Evolutionary conservation across 2,329 filamentous ascomycete genomes (phyloP).

Genomic region (Cyphellophora attinorum): DNA sequence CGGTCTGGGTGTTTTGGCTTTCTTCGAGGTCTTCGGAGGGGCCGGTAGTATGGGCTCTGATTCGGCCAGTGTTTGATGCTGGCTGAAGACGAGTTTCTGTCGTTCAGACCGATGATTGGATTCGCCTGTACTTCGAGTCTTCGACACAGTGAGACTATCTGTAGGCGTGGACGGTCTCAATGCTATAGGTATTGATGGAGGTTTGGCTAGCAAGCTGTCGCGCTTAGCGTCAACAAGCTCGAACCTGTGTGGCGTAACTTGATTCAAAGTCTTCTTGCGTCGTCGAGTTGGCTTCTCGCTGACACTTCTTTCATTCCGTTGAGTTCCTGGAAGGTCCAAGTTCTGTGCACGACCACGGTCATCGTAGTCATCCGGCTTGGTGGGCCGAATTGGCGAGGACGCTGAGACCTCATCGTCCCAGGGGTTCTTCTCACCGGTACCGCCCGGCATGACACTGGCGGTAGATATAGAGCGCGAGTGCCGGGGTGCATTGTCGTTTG

Average conservation of each 20-base stretch:
- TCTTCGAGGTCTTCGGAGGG: not conserved
- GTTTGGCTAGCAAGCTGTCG: not conserved
- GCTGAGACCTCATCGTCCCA: not conserved
- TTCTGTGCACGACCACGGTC: not conserved
- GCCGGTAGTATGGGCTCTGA: not conserved
- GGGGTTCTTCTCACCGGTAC: not conserved
- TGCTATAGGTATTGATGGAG: too few relatives aligned
- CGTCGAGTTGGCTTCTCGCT: not conserved
- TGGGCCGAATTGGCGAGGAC: not conserved
- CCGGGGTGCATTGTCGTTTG: not conserved
- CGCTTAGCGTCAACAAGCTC: not conserved
- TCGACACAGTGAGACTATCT: not conserved
- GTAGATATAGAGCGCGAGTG: conserved; percentile 1
- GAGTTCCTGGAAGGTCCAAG: not conserved
- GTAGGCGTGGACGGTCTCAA: not conserved
- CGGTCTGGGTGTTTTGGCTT: too few relatives aligned
- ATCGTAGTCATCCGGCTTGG: too few relatives aligned
- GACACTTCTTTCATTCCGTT: not conserved
- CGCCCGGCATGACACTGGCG: conserved; percentile 5
- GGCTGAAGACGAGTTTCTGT: not conserved
- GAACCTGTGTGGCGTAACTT: not conserved
- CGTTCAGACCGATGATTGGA: not conserved
- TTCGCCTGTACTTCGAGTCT: not conserved
- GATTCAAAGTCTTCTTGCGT: not conserved
- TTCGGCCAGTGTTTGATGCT: too few relatives aligned